Evolutionary conservation across 352 stramenopile species (phyloP).

Genomic region (Lagenidium giganteum): DNA sequence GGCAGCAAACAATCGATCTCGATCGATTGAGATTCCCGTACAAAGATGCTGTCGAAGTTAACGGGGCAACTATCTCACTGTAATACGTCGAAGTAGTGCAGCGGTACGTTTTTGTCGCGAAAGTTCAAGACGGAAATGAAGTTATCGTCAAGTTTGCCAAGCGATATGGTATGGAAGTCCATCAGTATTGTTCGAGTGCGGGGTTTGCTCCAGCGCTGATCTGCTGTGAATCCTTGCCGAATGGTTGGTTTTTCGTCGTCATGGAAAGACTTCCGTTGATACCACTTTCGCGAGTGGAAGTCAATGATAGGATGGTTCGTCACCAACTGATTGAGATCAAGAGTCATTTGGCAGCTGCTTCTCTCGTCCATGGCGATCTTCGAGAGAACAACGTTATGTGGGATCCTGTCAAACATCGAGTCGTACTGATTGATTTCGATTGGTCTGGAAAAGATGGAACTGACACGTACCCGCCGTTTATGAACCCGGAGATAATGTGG

Average conservation of each 20-base stretch:
- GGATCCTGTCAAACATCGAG: slow-evolving; percentile 14
- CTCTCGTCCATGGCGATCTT: slow-evolving; percentile 8
- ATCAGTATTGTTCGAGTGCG: slow-evolving; percentile 9
- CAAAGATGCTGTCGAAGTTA: slow-evolving; percentile 11
- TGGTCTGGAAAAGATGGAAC: slow-evolving; percentile 15
- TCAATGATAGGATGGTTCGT: neutral
- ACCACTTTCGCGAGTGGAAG: slow-evolving; percentile 1
- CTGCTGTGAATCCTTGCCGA: slow-evolving; percentile 11
- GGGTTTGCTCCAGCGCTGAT: slow-evolving; percentile 14
- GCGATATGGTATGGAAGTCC: slow-evolving; percentile 13
- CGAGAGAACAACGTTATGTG: slow-evolving; percentile 16
- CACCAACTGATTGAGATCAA: slow-evolving; percentile 12
- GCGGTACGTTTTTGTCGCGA: slow-evolving; percentile 10
- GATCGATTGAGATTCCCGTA: slow-evolving; percentile 15
- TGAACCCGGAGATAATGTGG: slow-evolving; percentile 19
- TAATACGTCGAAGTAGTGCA: slow-evolving; percentile 12
- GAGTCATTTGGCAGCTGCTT: neutral
- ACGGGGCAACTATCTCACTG: slow-evolving; percentile 5
- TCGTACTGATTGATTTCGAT: slow-evolving; percentile 26
- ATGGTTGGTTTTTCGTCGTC: slow-evolving; percentile 16
- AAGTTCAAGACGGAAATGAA: slow-evolving; percentile 2
- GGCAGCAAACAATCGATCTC: too few species aligned
- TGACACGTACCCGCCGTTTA: slow-evolving; percentile 16
- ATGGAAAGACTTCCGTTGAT: too few species aligned
- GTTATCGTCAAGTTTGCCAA: slow-evolving; percentile 15